Base-by-base conservation (phyloP, 2,329 filamentous ascomycete species). In the Ophiostoma quercus region DNA sequence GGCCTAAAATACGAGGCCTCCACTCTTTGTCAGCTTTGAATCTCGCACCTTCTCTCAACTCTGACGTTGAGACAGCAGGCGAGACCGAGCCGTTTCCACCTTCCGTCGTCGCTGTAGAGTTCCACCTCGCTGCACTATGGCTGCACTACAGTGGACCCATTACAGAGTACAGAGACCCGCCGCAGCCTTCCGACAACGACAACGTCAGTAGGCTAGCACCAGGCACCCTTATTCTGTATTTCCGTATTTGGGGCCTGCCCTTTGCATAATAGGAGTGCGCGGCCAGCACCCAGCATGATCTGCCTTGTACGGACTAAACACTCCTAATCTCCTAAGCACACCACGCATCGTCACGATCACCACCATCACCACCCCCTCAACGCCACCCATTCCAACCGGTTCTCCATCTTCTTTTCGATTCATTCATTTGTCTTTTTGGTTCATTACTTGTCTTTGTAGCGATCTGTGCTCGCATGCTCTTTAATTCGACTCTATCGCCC, bases 201-300 rank as follows among this genome's bases (percentile, higher is more conserved):
- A 54, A 54, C 41, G 60, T 66, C 57, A 66, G 41, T 60, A 66
- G 19, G 25, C 57, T 54, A 54, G 16, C 47, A 22, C 29, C 41
- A 54, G 47, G 63, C 16, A 22, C 29, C 65, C 66, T 32, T 34
- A 12, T 60, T 63, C 67, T 16, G 19, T 14, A 47, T 34, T 34
- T 34, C 34, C 34, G 34, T 8, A 34, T 34, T 34, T 34, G 5
- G 34, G 34, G 2, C 34, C 7, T n/a, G 19, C 6, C 19, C 6
- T 16, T 47, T 14, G 43, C 57, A 32, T 63, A 22, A 19, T 43
- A 62, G 57, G 57, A 62, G 57, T 34, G 57, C 57, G 57, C 14
- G 57, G 57, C 57, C 25, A 41, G 39, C 14, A 62, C 25, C 57
- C 25, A 41, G 39, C 14, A 62, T 57, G 8, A n/a, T 12, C 51